Percentiles rank a stretch among this genome's conserved stretches.
Evolutionary conservation across 2,329 filamentous ascomycete species (phyloP).

Genomic region (Claviceps capensis): DNA sequence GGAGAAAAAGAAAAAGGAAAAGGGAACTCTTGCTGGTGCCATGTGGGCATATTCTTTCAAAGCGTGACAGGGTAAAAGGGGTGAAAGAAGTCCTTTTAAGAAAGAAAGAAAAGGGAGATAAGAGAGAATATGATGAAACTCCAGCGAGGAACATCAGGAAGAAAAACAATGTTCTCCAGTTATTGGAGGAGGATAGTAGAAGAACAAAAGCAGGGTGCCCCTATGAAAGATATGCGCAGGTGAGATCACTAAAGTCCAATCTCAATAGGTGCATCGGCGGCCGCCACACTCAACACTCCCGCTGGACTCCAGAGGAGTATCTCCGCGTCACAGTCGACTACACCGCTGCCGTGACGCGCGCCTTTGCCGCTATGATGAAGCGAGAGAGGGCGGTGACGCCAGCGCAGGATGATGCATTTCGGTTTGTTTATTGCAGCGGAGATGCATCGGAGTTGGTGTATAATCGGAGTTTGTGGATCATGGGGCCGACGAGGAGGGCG

Average conservation of each 20-base stretch:
- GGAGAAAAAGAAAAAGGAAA: too few relatives aligned
- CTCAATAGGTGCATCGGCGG: slow-evolving; percentile 2
- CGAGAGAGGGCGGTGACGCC: not conserved
- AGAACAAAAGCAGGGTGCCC: not conserved
- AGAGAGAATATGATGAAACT: not conserved
- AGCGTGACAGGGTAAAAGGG: not conserved
- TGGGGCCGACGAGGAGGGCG: slow-evolving; percentile 3
- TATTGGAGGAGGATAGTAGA: not conserved
- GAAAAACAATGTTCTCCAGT: not conserved
- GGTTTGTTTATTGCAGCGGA: slow-evolving; percentile 1
- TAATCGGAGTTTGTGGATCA: slow-evolving; percentile 3
- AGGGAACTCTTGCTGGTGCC: too few relatives aligned
- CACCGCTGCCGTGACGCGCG: not conserved
- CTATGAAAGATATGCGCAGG: not conserved
- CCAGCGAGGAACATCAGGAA: too few relatives aligned
- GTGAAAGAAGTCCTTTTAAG: not conserved
- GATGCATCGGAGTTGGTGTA: slow-evolving; percentile 1
- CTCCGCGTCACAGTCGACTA: slow-evolving; percentile 1
- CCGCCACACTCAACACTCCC: not conserved
- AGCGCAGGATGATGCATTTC: not conserved
- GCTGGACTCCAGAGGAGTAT: slow-evolving; percentile 3
- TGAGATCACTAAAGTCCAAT: not conserved
- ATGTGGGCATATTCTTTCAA: not conserved
- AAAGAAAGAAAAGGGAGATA: not conserved
- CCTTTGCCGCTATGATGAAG: not conserved